Base-by-base conservation (phyloP, 768 basidiomycete genomes). In the Calocybe cyanea region DNA sequence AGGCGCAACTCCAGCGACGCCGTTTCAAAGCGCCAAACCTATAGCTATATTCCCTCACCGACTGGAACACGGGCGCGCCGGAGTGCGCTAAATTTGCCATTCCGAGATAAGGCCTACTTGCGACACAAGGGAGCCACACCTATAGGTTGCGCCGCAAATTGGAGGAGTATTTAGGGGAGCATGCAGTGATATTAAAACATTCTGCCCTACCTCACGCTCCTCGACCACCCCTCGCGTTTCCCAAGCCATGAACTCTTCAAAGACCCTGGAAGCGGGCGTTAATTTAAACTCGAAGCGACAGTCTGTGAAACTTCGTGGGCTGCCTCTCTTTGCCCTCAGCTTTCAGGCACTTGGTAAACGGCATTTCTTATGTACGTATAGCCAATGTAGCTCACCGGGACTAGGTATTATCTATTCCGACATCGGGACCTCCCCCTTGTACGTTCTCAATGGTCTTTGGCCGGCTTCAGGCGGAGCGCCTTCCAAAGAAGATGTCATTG, bases 381-480 rank as follows among this genome's bases (percentile, higher is more conserved):
- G 17, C 5, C 11, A 17, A 31, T 35, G 5, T 11, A 14, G 38
- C 28, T 38, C 32, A 35, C 18, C 25, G 14, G 43, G n/a, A 20
- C 21, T 33, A 76, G 73, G 73, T 5, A 72, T 76, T 28, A 72
- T 76, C 35, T 75, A 74, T 51, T 72, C 70, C 2, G 74, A 72
- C 52, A 72, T 76, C 46, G 73, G 82, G 5, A 83, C 82, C 0
- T 80, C 77, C 0, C 81, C 83, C 0, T 59, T 84, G 11, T 85
- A 85, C 59, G 76, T 80, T 2, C 58, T 85, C 21, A 83, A 83
- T 54, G 81, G 81, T 7, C 75, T 85, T 11, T 85, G 80, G 76
- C 70, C 79, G 2, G 31, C 75, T 1, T 44, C 53, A 4, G 76
- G 75, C 0, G 67, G 70, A 11, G 57, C 67, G 0, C 83, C 83